Conservation (phyloP, 352 stramenopile genomes). For the Peronospora farinosa region DNA sequence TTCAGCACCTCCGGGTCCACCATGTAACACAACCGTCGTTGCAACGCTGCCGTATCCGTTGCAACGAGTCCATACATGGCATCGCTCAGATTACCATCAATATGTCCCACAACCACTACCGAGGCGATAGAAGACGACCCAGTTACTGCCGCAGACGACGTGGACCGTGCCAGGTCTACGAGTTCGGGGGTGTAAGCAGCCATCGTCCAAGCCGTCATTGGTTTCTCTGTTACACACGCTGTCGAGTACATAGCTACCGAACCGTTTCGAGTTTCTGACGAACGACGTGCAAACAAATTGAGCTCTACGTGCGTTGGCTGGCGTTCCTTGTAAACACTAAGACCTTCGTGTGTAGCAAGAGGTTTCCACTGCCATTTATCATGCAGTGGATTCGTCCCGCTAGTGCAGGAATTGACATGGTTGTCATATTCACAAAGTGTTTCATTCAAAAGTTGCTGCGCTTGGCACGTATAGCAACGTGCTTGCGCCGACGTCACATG, state of each 20-base stretch:
- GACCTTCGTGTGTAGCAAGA: slow-evolving; percentile 22
- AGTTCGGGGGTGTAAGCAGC: slow-evolving; percentile 24
- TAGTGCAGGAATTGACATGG: slow-evolving; percentile 10
- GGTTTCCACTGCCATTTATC: slow-evolving; percentile 34
- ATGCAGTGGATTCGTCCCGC: slow-evolving; percentile 17
- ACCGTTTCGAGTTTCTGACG: neutral
- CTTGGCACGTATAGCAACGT: slow-evolving; percentile 18
- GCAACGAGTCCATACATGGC: slow-evolving; percentile 34
- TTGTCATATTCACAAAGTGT: slow-evolving; percentile 20
- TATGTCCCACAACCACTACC: slow-evolving; percentile 22
- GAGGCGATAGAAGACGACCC: slow-evolving; percentile 14
- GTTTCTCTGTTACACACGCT: slow-evolving; percentile 3
- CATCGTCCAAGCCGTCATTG: slow-evolving; percentile 24
- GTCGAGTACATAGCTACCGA: slow-evolving; percentile 8
- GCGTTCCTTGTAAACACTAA: slow-evolving; percentile 32
- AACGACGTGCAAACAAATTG: neutral
- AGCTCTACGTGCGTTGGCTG: slow-evolving; percentile 23
- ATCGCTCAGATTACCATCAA: slow-evolving; percentile 29
- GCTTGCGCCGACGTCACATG: slow-evolving; percentile 17
- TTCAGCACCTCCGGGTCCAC: slow-evolving; percentile 24
- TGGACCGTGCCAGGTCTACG: neutral
- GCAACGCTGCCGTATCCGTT: slow-evolving; percentile 24
- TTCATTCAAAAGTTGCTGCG: slow-evolving; percentile 21
- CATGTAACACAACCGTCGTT: slow-evolving; percentile 30
- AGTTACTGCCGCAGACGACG: slow-evolving; percentile 6